Base-by-base conservation (phyloP, 306 rosid genomes). In the Abrus pulchellus region DNA sequence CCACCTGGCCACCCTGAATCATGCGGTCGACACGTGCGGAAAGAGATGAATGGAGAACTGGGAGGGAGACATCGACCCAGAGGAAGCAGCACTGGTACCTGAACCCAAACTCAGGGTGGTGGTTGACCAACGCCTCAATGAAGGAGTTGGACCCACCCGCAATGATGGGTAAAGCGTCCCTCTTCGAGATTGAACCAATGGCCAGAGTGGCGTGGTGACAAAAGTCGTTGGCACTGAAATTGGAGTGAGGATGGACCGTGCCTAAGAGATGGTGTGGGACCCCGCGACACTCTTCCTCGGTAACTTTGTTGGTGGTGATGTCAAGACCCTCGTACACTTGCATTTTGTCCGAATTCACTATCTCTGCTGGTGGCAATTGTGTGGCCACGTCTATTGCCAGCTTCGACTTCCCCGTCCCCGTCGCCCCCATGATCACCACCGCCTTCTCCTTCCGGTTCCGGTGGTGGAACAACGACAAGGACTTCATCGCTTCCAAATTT, bases 321-420 rank as follows among this genome's bases (percentile, higher is more conserved):
- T 91, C 89, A 0, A 93, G 83, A n/a, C 97, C 97, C 5, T 82
- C 57, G 80, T 86, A 91, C 20, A 90, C 84, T 86, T 93, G 98
- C 59, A 93, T 91, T 84, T 93, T 93, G 79, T 93, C 98, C 0
- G 93, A 90, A 78, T 93, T 93, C 1, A 93, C 74, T 48, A 93
- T 79, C 86, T 93, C 98, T 0, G 88, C 90, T 0, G 83, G 87
- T 3, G 77, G 75, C 28, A 86, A 85, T 7, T 84, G 85, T 0
- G 80, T 82, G 20, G 98, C 97, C 1, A 93, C 29, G 76, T 91
- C 94, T 8, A 93, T 83, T 9, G 97, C 94, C 0, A 93, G 83
- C 33, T 89, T 82, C 9, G 98, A 89, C 68, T 93, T 93, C 2
- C 98, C 98, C 29, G 88, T 86, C 3, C 92, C 98, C 61, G 98